Percentiles rank a stretch among this genome's conserved stretches.
phyloP scores from a whole-genome alignment of 345 rosid species.

The Lagerstroemia speciosa region DNA sequence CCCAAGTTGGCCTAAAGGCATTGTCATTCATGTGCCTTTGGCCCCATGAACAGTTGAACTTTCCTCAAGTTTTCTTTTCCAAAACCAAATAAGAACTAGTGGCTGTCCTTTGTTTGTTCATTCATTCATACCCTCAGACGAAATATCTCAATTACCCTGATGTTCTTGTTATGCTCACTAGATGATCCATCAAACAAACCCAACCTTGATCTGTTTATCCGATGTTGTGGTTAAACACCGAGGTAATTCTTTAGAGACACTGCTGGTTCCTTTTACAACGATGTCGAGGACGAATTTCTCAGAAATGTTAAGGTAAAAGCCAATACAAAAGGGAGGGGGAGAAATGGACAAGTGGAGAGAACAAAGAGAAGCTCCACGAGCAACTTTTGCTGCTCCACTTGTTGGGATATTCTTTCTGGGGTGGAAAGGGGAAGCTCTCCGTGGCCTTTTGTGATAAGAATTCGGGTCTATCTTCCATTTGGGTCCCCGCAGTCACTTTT shows the following conservation, averaged over 20 bases:
- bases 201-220: neutral
- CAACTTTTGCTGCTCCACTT: neutral
- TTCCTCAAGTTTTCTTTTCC: neutral
- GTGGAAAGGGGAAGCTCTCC: slow-evolving; percentile 1
- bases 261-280: no score
- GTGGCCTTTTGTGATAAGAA: neutral
- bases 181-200: neutral
- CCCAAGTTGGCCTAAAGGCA: neutral
- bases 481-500: neutral
- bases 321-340: neutral
- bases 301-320: neutral
- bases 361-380: neutral
- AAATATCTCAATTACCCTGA: neutral
- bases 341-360: no score
- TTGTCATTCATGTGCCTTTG: neutral
- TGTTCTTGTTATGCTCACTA: neutral
- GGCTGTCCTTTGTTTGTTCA: neutral
- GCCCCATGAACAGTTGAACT: neutral
- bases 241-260: no score
- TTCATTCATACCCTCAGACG: neutral
- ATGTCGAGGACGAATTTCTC: no score
- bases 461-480: neutral
- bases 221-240: no score
- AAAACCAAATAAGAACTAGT: neutral
- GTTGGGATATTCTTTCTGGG: neutral